These are phyloP conservation scores for Myriangium duriaei DNA, from an alignment of 2,329 filamentous ascomycete genomes.

Conservation along the genomic window DNA sequence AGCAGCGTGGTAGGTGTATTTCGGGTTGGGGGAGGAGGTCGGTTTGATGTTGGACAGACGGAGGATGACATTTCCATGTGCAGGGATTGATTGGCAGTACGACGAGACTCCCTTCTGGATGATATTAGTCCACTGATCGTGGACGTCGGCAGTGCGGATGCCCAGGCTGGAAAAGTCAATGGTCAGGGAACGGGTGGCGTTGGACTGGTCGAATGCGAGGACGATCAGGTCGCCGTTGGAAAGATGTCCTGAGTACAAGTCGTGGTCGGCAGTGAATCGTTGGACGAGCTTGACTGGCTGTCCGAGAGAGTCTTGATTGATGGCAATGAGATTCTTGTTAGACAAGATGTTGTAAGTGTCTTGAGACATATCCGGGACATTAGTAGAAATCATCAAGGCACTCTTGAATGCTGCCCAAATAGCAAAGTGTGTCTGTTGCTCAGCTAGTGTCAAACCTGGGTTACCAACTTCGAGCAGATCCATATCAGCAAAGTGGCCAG, in stretches of 20 bases:
- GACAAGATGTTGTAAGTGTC: constrained; percentile 21
- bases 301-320: constrained; percentile 45
- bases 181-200: constrained; percentile 20
- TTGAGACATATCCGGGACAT: constrained; percentile 13
- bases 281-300: constrained; percentile 39
- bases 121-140: constrained; percentile 25
- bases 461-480: constrained; percentile 21
- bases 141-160: constrained; percentile 23
- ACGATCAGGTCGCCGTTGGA: constrained; percentile 24
- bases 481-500: constrained; percentile 19
- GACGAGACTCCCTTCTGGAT: constrained; percentile 11
- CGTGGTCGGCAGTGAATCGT: constrained; percentile 27
- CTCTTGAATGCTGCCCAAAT: constrained; percentile 21
- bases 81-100: constrained; percentile 17
- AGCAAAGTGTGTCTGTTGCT: constrained; percentile 20
- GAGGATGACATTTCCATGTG: constrained; percentile 21
- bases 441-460: constrained; percentile 18
- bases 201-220: constrained; percentile 27
- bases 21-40: constrained; percentile 8
- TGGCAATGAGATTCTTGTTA: constrained; percentile 43
- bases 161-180: constrained; percentile 23
- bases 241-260: constrained; percentile 28
- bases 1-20: constrained; percentile 21
- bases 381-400: constrained; percentile 18
- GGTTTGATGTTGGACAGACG: constrained; percentile 23